Percentiles rank a stretch among this genome's conserved stretches.
These are phyloP conservation scores for Deinandra increscens DNA, from an alignment of 129 eudicot genomes.

Conservation along the genomic window DNA sequence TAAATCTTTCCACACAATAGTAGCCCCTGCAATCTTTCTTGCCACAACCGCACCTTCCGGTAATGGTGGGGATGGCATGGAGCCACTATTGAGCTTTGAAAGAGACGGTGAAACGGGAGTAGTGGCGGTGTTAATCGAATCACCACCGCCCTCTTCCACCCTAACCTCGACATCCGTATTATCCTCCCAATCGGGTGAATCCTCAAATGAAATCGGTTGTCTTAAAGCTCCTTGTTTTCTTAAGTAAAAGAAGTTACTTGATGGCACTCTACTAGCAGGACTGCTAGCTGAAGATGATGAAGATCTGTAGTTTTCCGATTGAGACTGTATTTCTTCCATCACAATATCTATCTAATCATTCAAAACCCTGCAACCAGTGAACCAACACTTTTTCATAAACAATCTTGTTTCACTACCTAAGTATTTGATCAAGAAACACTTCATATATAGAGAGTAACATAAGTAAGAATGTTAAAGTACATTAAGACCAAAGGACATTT, in stretches of 20 bases:
- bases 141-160: constrained; percentile 62
- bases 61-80: constrained; percentile 60
- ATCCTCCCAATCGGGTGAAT: constrained; percentile 93
- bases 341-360: neutral
- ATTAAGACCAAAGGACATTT: neutral
- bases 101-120: constrained; percentile 41
- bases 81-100: constrained; percentile 48
- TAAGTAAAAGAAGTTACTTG: constrained; percentile 77
- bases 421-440: neutral
- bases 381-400: neutral
- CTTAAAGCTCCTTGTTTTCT: constrained; percentile 79
- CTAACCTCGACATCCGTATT: constrained; percentile 70
- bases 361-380: neutral
- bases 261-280: constrained; percentile 79
- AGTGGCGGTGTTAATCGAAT: constrained; percentile 55
- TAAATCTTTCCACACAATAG: constrained; percentile 81
- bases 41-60: constrained; percentile 53
- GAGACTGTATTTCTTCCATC: constrained; percentile 95
- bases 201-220: constrained; percentile 83
- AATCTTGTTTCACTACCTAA: neutral
- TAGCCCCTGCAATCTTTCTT: constrained; percentile 64
- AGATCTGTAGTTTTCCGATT: constrained; percentile 78
- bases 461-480: neutral
- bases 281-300: constrained; percentile 92
- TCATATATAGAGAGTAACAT: neutral